Conservation (phyloP, 2,329 filamentous ascomycete species). For the Akanthomyces dipterigenus region DNA sequence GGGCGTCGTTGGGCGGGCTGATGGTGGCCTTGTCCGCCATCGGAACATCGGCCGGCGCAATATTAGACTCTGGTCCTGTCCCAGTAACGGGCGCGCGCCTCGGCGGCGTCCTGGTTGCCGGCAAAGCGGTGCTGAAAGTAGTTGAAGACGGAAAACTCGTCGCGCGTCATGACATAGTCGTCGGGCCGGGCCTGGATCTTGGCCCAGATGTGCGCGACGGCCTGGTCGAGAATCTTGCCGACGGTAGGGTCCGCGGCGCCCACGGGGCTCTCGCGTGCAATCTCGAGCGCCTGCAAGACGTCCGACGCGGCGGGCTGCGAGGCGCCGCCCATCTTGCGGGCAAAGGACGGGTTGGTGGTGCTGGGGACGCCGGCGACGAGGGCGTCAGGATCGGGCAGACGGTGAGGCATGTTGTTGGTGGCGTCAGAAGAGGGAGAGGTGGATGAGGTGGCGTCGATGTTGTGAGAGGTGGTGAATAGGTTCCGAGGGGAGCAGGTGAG, state of each 20-base stretch:
- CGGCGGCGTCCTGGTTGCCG: constrained; percentile 41
- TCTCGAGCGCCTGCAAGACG: constrained; percentile 64
- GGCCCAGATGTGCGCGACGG: constrained; percentile 58
- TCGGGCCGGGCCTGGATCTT: constrained; percentile 58
- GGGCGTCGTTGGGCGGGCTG: background rate
- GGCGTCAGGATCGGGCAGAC: constrained; percentile 8
- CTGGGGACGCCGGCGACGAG: constrained; percentile 4
- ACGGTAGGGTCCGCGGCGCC: constrained; percentile 57
- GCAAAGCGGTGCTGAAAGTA: constrained; percentile 66
- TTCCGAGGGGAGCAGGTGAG: background rate
- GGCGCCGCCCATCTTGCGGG: background rate
- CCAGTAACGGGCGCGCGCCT: constrained; percentile 48
- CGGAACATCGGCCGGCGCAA: background rate
- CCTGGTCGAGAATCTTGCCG: constrained; percentile 57
- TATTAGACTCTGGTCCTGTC: constrained; percentile 34
- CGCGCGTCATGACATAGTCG: constrained; percentile 64
- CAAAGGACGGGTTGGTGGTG: background rate
- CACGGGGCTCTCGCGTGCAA: constrained; percentile 66
- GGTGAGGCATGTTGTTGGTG: constrained; percentile 6
- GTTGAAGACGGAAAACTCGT: constrained; percentile 85
- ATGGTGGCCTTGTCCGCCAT: background rate
- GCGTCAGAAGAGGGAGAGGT: background rate
- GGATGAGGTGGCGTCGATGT: background rate
- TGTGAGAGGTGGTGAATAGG: background rate
- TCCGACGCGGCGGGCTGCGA: constrained; percentile 3